Percentiles rank a stretch among this genome's conserved stretches.
These are phyloP conservation scores for Petunia axillaris DNA, from an alignment of 257 asterid species.

Conservation along the genomic window DNA sequence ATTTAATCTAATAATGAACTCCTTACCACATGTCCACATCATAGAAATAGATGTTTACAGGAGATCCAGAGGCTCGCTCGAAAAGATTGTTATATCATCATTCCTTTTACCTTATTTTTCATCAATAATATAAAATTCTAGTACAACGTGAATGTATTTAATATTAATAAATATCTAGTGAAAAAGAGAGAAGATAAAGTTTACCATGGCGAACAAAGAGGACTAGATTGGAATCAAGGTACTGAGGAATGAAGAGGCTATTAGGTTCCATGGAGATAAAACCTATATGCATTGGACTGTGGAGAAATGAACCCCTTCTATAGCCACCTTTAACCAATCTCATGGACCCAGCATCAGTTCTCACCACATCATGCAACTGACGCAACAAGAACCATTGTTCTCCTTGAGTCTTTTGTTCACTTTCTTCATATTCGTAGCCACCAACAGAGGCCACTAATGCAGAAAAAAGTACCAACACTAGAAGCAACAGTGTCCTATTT, in stretches of 20 bases:
- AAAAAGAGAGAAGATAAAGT: neutral
- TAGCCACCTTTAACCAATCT: conserved; percentile 52
- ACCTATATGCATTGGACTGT: conserved; percentile 60
- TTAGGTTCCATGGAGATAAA: conserved; percentile 90
- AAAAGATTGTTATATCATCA: too few species aligned
- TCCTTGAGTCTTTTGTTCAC: conserved; percentile 33
- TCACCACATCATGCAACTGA: conserved; percentile 52
- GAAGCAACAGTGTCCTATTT: conserved; percentile 23
- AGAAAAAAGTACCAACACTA: conserved; percentile 34
- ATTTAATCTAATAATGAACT: too few species aligned
- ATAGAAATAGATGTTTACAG: too few species aligned
- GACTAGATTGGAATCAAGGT: conserved; percentile 77
- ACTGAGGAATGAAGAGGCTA: conserved; percentile 82
- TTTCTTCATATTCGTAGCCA: conserved; percentile 24
- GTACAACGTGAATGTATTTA: too few species aligned
- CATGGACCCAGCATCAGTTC: conserved; percentile 74
- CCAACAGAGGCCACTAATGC: conserved; percentile 30
- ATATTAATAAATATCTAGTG: neutral
- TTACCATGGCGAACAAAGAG: conserved; percentile 78
- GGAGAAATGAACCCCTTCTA: conserved; percentile 23
- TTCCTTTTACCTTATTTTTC: too few species aligned
- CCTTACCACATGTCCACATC: too few species aligned
- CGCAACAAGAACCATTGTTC: conserved; percentile 55
- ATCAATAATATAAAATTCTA: too few species aligned
- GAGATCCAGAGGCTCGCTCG: too few species aligned